These are phyloP conservation scores for Apiospora aurea DNA, from an alignment of 2,329 filamentous ascomycete species.

Conservation along the genomic window DNA sequence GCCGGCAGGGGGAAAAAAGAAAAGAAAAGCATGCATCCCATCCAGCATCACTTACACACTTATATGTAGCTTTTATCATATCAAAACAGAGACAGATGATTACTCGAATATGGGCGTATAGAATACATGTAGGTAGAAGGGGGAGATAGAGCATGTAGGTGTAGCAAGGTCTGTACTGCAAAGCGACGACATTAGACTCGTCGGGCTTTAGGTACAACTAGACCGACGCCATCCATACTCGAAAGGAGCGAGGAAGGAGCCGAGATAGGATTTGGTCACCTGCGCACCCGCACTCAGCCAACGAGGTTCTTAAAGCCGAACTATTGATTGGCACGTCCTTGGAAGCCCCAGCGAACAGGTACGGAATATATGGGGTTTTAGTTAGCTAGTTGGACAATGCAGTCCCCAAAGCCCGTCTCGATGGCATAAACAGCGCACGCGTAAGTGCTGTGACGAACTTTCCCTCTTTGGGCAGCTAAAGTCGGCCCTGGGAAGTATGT, in stretches of 20 bases:
- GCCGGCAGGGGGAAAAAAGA: background rate
- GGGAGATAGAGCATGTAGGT: no score
- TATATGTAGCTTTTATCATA: background rate
- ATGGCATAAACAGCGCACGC: background rate
- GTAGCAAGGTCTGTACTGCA: no score
- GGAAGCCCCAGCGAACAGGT: background rate
- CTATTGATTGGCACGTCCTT: background rate
- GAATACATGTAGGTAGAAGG: no score
- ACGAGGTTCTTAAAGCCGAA: background rate
- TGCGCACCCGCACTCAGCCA: background rate
- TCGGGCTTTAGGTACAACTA: no score
- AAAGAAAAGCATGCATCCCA: background rate
- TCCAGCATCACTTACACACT: background rate
- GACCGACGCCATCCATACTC: background rate
- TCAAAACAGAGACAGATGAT: background rate
- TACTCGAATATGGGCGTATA: background rate
- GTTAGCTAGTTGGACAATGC: background rate
- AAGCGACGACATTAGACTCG: no score
- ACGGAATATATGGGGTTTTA: no score
- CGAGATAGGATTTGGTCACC: conserved; percentile 1
- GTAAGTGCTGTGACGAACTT: background rate
- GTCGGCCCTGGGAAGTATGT: background rate
- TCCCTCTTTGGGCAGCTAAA: conserved; percentile 1
- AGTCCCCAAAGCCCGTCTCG: background rate
- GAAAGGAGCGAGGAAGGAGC: background rate